Evolutionary conservation across 108 stramenopile genomes (phyloP).

Genomic region (Nitzschia sp.): DNA sequence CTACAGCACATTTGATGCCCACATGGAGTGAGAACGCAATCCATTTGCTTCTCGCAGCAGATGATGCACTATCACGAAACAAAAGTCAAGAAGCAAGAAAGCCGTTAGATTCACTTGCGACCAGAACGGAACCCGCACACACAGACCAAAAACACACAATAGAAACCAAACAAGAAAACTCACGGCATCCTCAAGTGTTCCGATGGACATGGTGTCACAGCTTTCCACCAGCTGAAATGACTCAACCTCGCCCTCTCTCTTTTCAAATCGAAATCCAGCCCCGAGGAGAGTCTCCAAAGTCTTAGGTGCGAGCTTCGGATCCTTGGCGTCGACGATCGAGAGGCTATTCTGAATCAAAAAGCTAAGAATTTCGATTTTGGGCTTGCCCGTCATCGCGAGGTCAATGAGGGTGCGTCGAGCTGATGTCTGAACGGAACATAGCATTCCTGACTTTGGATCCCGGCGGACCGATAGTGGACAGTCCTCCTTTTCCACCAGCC

Average conservation of each 20-base stretch:
- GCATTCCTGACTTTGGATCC: constrained; percentile 23
- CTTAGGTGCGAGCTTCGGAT: constrained; percentile 47
- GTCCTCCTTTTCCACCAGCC: constrained; percentile 71
- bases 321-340: constrained; percentile 29
- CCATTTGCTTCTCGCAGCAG: constrained; percentile 56
- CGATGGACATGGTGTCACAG: constrained; percentile 19
- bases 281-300: constrained; percentile 55
- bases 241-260: neutral
- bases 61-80: constrained; percentile 75
- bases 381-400: constrained; percentile 53
- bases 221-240: neutral
- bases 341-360: constrained; percentile 39
- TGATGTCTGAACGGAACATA: constrained; percentile 39
- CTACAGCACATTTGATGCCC: constrained; percentile 80
- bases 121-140: neutral
- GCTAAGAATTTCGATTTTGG: constrained; percentile 48
- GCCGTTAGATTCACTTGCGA: neutral
- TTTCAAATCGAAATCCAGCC: constrained; percentile 19
- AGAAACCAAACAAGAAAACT: constrained; percentile 9
- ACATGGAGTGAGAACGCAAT: constrained; percentile 78
- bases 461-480: constrained; percentile 59
- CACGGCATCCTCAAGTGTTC: constrained; percentile 43
- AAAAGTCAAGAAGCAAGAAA: neutral
- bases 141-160: neutral
- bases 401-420: constrained; percentile 39